These are phyloP conservation scores for Talaromyces sp. DNA, from an alignment of 2,329 filamentous ascomycete genomes.

Conservation along the genomic window DNA sequence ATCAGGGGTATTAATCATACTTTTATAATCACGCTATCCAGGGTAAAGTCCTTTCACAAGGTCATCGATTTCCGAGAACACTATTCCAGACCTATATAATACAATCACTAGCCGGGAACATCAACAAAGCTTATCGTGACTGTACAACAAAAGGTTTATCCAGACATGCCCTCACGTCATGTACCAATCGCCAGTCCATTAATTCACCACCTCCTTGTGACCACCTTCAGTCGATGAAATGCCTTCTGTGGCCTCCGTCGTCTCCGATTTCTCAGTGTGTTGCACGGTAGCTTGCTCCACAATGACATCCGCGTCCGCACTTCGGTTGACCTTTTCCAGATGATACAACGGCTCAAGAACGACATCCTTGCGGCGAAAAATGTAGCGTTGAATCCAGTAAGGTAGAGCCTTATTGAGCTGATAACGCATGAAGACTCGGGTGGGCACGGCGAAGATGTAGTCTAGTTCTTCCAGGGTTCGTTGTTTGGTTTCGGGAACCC, in stretches of 20 bases:
- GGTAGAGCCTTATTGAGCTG: conserved; percentile 57
- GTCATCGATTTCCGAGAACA: background rate
- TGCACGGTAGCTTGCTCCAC: background rate
- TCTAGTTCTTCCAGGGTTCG: conserved; percentile 59
- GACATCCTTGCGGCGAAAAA: conserved; percentile 46
- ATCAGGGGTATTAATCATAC: background rate
- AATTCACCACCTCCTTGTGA: background rate
- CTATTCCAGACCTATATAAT: background rate
- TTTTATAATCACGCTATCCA: background rate
- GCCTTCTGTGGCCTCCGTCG: background rate
- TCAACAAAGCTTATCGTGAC: background rate
- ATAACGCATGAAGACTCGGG: conserved; percentile 56
- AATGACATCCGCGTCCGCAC: background rate
- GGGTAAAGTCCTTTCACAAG: background rate
- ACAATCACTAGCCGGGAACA: background rate
- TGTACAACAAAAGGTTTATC: background rate
- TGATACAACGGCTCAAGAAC: conserved; percentile 52
- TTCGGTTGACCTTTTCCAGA: conserved; percentile 31
- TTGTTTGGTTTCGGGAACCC: conserved; percentile 57
- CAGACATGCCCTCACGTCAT: background rate
- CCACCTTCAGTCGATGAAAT: background rate
- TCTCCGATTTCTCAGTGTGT: background rate
- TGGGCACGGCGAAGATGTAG: conserved; percentile 58
- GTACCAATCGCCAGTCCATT: background rate
- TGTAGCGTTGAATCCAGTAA: conserved; percentile 59